Base-by-base conservation (phyloP, 1,284 basidiomycete genomes). In the Tylopilus orsonianus region DNA sequence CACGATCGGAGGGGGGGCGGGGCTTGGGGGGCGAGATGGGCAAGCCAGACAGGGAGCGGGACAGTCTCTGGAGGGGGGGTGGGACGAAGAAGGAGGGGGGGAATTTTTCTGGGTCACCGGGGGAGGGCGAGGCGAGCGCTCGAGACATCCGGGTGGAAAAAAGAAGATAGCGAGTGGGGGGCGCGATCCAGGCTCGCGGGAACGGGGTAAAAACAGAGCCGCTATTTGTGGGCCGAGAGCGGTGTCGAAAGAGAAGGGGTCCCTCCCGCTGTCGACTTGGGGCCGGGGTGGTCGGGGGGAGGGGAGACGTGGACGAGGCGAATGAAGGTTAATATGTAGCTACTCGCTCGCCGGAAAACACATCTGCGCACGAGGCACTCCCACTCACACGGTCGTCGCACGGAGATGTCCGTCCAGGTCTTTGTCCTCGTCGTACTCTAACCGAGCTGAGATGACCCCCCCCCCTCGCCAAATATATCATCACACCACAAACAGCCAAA, bases 1-100 rank as follows among this genome's bases (percentile, higher is more conserved):
- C 1, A 34, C 35, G 44, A 46, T 49, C 39, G 10, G 53, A 39
- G 3, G 48, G 18, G 0, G 50, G 52, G 16, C 27, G 48, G 6
- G 51, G 29, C 18, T 40, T 51, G 8, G 35, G 26, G 7, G 48
- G 16, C 0, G 30, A 12, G 10, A 13, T 1, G 16, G 36, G 5
- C 3, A 48, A 24, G 24, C 46, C 41, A 4, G 52, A n/a, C 37
- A 57, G 32, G 3, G 64, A 62, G 9, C 60, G 54, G 8, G 62
- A 65, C 5, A 65, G 40, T 12, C 62, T 43, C 46, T 62, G 64
- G 0, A 68, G 23, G 3, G 63, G 63, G 0, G 66, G 66, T 9
- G 66, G 63, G 16, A 68, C 46, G 29, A 60, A 65, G 45, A 24
- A 27, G 0, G 53, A 26, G 22, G 12, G 26, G 4, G 52, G 8